phyloP scores from a whole-genome alignment of 768 basidiomycete genomes.

The Leccinum fibrillosum region DNA sequence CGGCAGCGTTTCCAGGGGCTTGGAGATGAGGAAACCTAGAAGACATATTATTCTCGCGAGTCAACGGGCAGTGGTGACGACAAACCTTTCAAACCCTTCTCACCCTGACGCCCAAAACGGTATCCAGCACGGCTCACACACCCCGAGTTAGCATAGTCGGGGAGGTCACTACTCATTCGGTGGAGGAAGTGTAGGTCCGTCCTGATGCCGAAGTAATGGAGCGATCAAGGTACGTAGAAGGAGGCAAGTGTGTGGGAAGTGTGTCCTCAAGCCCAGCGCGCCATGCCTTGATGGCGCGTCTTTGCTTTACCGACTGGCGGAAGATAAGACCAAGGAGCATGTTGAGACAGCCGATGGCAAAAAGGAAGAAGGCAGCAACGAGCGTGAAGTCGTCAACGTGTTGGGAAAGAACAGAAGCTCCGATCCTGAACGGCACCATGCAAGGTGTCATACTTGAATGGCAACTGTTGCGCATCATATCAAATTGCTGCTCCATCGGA shows the following conservation, averaged over 20 bases:
- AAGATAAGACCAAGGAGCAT: constrained; percentile 74
- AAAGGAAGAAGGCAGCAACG: constrained; percentile 53
- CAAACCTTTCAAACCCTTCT: constrained; percentile 61
- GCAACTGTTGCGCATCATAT: constrained; percentile 36
- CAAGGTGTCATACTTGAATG: constrained; percentile 41
- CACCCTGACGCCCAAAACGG: constrained; percentile 77
- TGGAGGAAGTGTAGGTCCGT: constrained; percentile 27
- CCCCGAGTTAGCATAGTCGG: constrained; percentile 22
- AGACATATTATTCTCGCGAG: constrained; percentile 3
- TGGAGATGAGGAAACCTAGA: constrained; percentile 54
- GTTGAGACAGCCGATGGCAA: constrained; percentile 36
- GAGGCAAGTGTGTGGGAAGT: constrained; percentile 45
- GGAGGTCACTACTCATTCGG: constrained; percentile 15
- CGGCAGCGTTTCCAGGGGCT: constrained; percentile 60
- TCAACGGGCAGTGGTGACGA: constrained; percentile 6
- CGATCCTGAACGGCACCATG: no score
- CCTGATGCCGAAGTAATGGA: constrained; percentile 22
- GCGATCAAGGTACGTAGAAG: constrained; percentile 22
- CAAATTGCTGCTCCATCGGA: not conserved
- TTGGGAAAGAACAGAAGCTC: no score
- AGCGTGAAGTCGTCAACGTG: no score
- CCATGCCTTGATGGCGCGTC: constrained; percentile 68
- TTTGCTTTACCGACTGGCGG: constrained; percentile 56
- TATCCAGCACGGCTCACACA: constrained; percentile 46
- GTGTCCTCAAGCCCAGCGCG: constrained; percentile 47